Evolutionary conservation across 2,329 filamentous ascomycete species (phyloP).

Genomic region (Claviceps monticola): DNA sequence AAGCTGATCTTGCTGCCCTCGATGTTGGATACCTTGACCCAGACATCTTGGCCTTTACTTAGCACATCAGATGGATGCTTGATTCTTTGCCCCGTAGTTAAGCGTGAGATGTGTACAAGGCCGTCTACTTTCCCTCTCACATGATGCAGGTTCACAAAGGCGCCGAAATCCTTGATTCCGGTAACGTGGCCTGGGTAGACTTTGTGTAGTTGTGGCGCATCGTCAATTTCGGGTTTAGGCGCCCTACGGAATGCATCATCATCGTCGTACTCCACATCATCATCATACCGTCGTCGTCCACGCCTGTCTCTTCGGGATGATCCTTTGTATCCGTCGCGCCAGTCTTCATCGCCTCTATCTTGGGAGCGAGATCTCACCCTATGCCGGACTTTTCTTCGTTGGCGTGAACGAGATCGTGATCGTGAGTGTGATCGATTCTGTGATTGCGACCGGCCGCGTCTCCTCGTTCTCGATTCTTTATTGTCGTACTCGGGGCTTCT

Average conservation of each 20-base stretch:
- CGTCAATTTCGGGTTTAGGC: slow-evolving; percentile 64
- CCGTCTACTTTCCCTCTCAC: slow-evolving; percentile 84
- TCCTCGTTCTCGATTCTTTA: slow-evolving; percentile 26
- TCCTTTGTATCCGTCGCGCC: slow-evolving; percentile 21
- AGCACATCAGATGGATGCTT: slow-evolving; percentile 87
- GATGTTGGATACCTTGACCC: slow-evolving; percentile 83
- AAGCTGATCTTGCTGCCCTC: slow-evolving; percentile 71
- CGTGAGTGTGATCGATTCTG: slow-evolving; percentile 25
- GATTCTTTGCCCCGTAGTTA: slow-evolving; percentile 72
- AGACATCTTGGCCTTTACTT: slow-evolving; percentile 66
- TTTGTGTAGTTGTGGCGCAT: slow-evolving; percentile 69
- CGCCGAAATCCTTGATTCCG: slow-evolving; percentile 88
- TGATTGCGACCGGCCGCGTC: slow-evolving; percentile 23
- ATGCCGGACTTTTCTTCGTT: slow-evolving; percentile 23
- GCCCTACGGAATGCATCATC: slow-evolving; percentile 48
- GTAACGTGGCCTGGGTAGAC: slow-evolving; percentile 84
- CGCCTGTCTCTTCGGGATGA: slow-evolving; percentile 18
- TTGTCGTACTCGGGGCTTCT: slow-evolving; percentile 40
- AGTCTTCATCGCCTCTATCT: slow-evolving; percentile 32
- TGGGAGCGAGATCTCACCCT: slow-evolving; percentile 25
- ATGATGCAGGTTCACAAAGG: slow-evolving; percentile 82
- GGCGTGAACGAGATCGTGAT: slow-evolving; percentile 25
- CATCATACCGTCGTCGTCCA: slow-evolving; percentile 25
- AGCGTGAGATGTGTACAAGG: slow-evolving; percentile 82
- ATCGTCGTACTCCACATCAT: slow-evolving; percentile 27